These are phyloP conservation scores for Basidiobolus meristosporus DNA, from an alignment of 371 early-diverging fungal genomes.

Conservation along the genomic window DNA sequence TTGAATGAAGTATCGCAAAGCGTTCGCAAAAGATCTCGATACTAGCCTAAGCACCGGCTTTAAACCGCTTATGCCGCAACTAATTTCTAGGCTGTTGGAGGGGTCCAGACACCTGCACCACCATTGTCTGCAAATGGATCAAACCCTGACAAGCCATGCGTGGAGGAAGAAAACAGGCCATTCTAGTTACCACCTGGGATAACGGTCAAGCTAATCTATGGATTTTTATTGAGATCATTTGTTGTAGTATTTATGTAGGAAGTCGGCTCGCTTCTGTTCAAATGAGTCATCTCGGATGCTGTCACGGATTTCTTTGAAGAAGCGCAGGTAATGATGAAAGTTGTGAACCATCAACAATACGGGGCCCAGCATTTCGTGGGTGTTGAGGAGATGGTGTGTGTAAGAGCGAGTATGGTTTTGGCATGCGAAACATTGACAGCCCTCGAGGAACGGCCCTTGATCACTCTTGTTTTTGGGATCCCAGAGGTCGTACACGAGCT, in stretches of 20 bases:
- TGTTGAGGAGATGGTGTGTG: slow-evolving; percentile 48
- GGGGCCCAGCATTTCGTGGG: slow-evolving; percentile 63
- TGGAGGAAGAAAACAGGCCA: too few species aligned
- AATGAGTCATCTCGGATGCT: slow-evolving; percentile 32
- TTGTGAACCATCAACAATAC: slow-evolving; percentile 63
- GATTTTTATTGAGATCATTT: too few species aligned
- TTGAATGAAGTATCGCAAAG: too few species aligned
- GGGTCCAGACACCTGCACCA: too few species aligned
- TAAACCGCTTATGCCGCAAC: too few species aligned
- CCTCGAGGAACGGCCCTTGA: slow-evolving; percentile 31
- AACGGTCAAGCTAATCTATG: too few species aligned
- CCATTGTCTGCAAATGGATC: too few species aligned
- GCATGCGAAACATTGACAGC: slow-evolving; percentile 48
- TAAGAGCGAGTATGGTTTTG: slow-evolving; percentile 47
- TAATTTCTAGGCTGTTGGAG: too few species aligned
- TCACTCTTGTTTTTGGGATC: slow-evolving; percentile 20
- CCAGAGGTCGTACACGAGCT: slow-evolving; percentile 24
- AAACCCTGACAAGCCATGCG: too few species aligned
- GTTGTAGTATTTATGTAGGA: slow-evolving; percentile 16
- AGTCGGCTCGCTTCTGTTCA: slow-evolving; percentile 15
- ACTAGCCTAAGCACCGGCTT: too few species aligned
- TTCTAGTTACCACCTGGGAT: too few species aligned
- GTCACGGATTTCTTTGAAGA: slow-evolving; percentile 33
- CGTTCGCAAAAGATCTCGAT: too few species aligned
- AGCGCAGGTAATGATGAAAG: slow-evolving; percentile 31